Base-by-base conservation (phyloP, 192 early-diverging fungal species). In the Podila epicladia region DNA sequence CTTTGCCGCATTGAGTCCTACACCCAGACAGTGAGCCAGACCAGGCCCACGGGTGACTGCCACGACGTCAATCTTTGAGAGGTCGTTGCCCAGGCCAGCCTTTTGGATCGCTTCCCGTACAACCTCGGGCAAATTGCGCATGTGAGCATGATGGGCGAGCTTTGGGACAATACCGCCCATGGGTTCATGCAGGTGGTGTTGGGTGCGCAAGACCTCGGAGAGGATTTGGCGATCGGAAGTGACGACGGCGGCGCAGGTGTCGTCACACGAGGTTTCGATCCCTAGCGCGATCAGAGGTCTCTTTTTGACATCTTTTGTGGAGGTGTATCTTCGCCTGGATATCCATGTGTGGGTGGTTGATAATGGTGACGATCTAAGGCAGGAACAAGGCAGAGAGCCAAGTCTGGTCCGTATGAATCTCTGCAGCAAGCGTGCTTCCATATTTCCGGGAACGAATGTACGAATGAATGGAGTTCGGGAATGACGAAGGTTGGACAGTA, bases 11-110 rank as follows among this genome's bases (percentile, higher is more conserved):
- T 90, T 89, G 72, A 95, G 64, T 33, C 94, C 89, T 3, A 92
- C 93, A 15, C 87, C 78, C 33, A 95, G 82, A 64, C 90, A 91
- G 49, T 90, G 88, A 2, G 91, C 87, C 68, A 95, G 63, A 1
- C 94, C 94, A 0, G 94, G 94, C 9, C 94, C 94, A 9, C 93
- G 84, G 1, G 94, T 94, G 62, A 93, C 94, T 24, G 94, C 94
- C 58, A 94, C 75, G 3, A 90, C 85, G 67, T 95, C 94, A 9
- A 95, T 67, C 37, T 22, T 70, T 71, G 9, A 89, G 72, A 0
- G 64, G 59, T 9, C 59, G 69, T 79, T 70, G 17, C 74, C 82
- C 29, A 93, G 37, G 9, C 72, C 79, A 5, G 91, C 91, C 13
- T 75, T 58, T 13, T 89, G 74, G 31, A 95, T 84, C 15, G 91